A percentile compares a stretch with the other conserved stretches of the same genome.
Conservation (phyloP, 2,329 filamentous ascomycete species). For the Aspergillus sp. region DNA sequence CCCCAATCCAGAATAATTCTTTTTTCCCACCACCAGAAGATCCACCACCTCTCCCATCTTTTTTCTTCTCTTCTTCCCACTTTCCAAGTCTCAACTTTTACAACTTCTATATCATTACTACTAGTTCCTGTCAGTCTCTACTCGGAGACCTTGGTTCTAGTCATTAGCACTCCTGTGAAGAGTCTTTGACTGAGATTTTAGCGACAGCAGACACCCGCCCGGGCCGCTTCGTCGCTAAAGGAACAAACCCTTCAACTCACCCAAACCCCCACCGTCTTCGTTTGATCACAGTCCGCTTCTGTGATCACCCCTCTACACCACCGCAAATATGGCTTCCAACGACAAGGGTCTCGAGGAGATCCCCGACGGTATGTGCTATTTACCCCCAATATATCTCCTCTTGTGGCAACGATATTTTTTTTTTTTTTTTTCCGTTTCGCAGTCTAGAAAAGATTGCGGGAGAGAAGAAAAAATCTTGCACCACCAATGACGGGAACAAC, state of each 20-base stretch:
- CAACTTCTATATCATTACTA: slow-evolving; percentile 14
- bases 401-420: slow-evolving; percentile 4
- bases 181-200: slow-evolving; percentile 19
- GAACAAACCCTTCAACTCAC: slow-evolving; percentile 29
- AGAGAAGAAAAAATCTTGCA: slow-evolving; percentile 14
- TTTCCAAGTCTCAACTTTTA: slow-evolving; percentile 26
- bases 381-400: slow-evolving; percentile 7
- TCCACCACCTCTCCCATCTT: slow-evolving; percentile 14
- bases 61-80: slow-evolving; percentile 15
- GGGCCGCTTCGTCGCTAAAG: slow-evolving; percentile 35
- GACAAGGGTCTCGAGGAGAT: slow-evolving; percentile 98
- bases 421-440: not conserved
- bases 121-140: slow-evolving; percentile 36
- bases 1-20: slow-evolving; percentile 19
- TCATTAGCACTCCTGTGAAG: slow-evolving; percentile 19
- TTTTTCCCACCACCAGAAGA: slow-evolving; percentile 20
- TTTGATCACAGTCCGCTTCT: slow-evolving; percentile 75
- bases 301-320: slow-evolving; percentile 58
- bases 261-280: slow-evolving; percentile 27
- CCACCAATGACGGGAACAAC: not conserved
- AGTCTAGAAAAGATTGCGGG: not conserved
- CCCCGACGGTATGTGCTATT: slow-evolving; percentile 74
- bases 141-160: slow-evolving; percentile 39
- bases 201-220: slow-evolving; percentile 28
- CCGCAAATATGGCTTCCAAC: slow-evolving; percentile 91